Evolutionary conservation across 176 grass and related monocot genomes (phyloP), one percentile per base, ranked within the genome.

Genomic region (Saccharum spontaneum): DNA sequence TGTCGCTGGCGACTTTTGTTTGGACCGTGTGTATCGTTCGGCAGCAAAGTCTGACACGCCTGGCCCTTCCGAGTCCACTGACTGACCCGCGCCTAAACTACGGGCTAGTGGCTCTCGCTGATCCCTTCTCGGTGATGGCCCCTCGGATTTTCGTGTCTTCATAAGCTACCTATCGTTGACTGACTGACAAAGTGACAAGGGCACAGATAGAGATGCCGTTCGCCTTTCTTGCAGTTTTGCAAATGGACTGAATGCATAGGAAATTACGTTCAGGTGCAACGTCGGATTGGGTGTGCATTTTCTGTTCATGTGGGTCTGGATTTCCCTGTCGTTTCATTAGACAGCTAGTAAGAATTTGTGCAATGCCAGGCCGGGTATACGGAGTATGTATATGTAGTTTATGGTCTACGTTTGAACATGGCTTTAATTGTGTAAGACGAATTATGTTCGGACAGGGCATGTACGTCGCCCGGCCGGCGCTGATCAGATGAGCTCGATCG

Each of bases 141-240:
- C 0, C 0, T 34, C 5, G 3, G 20, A 61, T 64, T 77, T 81
- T 52, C 83, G 78, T 82, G 83, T 1, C 83, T 16, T 23, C 31
- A 2, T 84, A 82, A 71, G 83, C 64, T 71, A 36, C 83, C 17
- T 61, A n/a, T 77, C 63, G 64, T 89, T 86, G 83, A 82, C 83
- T 15, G 17, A 3, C 18, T 15, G 18, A 24, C 20, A 33, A 38
- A n/a, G 22, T 15, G 18, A 24, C 20, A 33, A 38, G 57, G 22
- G 57, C 54, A 36, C 34, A 36, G 34, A 36, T 36, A 36, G 34
- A 12, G 3, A 4, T 48, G 17, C 62, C 0, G 12, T 13, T 12
- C 4, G 26, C 77, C 70, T 75, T 65, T 70, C 20, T 11, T 1
- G 24, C 12, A 4, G 4, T 13, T 13, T 30, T 64, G 10, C 10